phyloP scores from a whole-genome alignment of 129 eudicot genomes.

The Saposhnikovia divaricata region DNA sequence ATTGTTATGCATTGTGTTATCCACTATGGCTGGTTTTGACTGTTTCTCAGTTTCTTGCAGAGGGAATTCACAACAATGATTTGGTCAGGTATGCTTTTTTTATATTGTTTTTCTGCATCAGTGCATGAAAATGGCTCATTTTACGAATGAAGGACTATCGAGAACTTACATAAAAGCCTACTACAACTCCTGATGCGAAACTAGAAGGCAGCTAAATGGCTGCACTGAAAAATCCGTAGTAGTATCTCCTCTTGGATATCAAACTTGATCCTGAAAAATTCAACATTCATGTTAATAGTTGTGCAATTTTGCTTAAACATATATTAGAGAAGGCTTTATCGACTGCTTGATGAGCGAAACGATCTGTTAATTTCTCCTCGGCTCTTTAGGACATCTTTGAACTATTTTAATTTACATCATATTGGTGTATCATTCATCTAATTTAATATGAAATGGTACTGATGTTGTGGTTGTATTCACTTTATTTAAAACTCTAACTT shows the following conservation, averaged over 20 bases:
- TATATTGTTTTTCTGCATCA: too few species aligned
- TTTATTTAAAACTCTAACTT: too few species aligned
- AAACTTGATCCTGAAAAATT: constrained; percentile 61
- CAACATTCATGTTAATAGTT: neutral
- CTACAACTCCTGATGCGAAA: constrained; percentile 78
- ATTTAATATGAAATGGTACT: too few species aligned
- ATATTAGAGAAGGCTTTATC: constrained; percentile 28
- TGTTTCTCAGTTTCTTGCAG: too few species aligned
- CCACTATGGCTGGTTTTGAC: too few species aligned
- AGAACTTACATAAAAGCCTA: constrained; percentile 82
- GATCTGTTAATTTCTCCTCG: neutral
- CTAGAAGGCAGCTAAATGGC: constrained; percentile 78
- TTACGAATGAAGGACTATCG: neutral
- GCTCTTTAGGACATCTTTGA: too few species aligned
- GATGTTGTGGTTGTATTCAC: too few species aligned
- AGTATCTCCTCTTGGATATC: constrained; percentile 54
- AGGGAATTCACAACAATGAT: too few species aligned
- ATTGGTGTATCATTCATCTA: too few species aligned
- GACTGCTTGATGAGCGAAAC: neutral
- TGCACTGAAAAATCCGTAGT: constrained; percentile 85
- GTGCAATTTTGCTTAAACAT: neutral
- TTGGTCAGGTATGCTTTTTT: too few species aligned
- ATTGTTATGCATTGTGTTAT: too few species aligned
- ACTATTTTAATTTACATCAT: too few species aligned
- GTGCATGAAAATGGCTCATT: neutral